These are phyloP conservation scores for Russula griseocarnosa DNA, from an alignment of 768 basidiomycete species.

Conservation along the genomic window DNA sequence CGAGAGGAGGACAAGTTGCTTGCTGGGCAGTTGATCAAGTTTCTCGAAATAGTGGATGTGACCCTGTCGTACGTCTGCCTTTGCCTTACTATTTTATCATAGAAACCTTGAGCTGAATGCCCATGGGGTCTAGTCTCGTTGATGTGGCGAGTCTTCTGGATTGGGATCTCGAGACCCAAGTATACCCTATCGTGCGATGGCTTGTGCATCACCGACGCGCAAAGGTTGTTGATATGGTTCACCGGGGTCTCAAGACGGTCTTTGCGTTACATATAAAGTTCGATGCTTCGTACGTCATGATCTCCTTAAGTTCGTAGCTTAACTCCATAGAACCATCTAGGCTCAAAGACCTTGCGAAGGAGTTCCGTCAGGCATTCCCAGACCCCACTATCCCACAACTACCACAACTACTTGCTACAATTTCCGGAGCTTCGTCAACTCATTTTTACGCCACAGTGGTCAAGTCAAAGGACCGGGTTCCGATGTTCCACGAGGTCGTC, in stretches of 20 bases:
- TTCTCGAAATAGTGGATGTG: constrained; percentile 68
- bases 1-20: constrained; percentile 61
- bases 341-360: constrained; percentile 48
- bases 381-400: constrained; percentile 62
- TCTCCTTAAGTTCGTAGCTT: background rate
- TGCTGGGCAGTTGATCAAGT: constrained; percentile 68
- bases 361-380: constrained; percentile 61
- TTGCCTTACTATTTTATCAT: background rate
- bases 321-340: constrained; percentile 36
- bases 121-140: constrained; percentile 43
- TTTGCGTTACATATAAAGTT: constrained; percentile 72
- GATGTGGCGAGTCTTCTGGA: constrained; percentile 79
- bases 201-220: constrained; percentile 87
- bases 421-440: constrained; percentile 67
- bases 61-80: constrained; percentile 62
- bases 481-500: constrained; percentile 75
- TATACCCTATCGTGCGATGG: constrained; percentile 89
- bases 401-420: constrained; percentile 64
- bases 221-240: constrained; percentile 83
- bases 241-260: constrained; percentile 71
- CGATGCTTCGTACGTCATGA: constrained; percentile 50
- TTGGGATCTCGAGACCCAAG: constrained; percentile 77
- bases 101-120: constrained; percentile 2
- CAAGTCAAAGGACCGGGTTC: constrained; percentile 58
- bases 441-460: constrained; percentile 83